A percentile compares a stretch with the other conserved stretches of the same genome.
Conservation (phyloP, 2,329 filamentous ascomycete species). For the Penicillium hordei region DNA sequence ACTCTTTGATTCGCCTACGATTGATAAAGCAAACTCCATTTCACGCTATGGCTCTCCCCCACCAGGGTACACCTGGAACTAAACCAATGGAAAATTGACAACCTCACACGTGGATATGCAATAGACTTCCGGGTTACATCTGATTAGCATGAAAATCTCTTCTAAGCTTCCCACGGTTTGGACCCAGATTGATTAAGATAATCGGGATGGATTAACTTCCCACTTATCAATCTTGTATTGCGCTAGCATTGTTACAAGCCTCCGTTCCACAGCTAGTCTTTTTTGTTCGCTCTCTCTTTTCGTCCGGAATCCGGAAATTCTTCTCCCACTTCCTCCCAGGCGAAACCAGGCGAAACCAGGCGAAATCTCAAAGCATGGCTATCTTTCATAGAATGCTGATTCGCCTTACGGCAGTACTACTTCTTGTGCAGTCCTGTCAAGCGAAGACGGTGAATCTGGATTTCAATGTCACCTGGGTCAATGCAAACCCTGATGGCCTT, state of each 20-base stretch:
- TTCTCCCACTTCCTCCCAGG: background rate
- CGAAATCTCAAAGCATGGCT: background rate
- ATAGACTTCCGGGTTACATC: background rate
- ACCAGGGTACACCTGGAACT: background rate
- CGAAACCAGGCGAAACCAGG: background rate
- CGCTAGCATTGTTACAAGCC: background rate
- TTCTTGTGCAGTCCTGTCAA: constrained; percentile 14
- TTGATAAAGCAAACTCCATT: background rate
- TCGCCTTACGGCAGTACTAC: background rate
- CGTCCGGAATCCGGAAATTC: background rate
- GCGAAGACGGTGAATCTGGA: constrained; percentile 31
- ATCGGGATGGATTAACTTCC: background rate
- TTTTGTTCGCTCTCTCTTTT: background rate
- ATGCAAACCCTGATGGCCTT: constrained; percentile 56
- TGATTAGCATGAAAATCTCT: background rate
- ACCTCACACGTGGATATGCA: background rate
- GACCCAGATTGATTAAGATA: background rate
- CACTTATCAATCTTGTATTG: background rate
- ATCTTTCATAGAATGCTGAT: background rate
- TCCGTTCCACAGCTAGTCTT: background rate
- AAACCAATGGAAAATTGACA: background rate
- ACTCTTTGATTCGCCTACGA: background rate
- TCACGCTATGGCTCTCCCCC: background rate
- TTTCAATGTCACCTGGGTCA: constrained; percentile 57
- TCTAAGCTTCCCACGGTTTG: background rate